Evolutionary conservation across 2,329 filamentous ascomycete species (phyloP), one percentile per base, ranked within the genome.

Genomic region (Arthroderma sp.): DNA sequence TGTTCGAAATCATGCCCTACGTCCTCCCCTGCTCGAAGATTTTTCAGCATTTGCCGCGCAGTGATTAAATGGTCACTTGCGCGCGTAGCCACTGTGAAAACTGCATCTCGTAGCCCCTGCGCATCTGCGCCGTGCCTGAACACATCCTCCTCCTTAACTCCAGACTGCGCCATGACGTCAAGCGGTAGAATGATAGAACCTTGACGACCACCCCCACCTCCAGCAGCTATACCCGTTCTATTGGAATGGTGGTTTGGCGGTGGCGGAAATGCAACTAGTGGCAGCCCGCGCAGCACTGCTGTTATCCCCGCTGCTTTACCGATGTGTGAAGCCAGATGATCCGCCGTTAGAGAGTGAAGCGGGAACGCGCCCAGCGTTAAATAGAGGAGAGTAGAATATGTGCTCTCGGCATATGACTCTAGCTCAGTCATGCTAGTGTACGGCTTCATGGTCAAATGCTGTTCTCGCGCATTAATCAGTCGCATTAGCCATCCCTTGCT

Each of bases 21-120:
- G 40, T 78, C 80, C 53, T 82, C 67, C 1, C 87, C 86, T 3
- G 78, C 79, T 44, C 77, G 77, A 15, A 94, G 67, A 55, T 84
- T 86, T 57, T 79, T 81, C 48, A 96, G 64, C 87, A 98, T 94
- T 61, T 94, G 86, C 48, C 87, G 73, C 1, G 84, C 89, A 0
- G 89, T 96, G 53, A 95, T 94, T 31, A 98, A 70, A 64, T 98
- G 91, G 60, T 98, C 91, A 58, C 93, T 93, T 5, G 91, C 91
- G 33, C 89, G 77, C 0, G 91, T 98, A 0, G 91, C 91, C 9
- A 98, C 86, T 3, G 78, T 75, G 64, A 96, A 98, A 1, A 96
- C 78, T 3, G 88, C 89, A 62, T 98, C 89, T 49, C 83, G 80
- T 11, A 96, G 71, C 0, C 88, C 88, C 0, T 78, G 71, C 0